These are phyloP conservation scores for Hypoxylon fuscum DNA, from an alignment of 495 filamentous ascomycete species.

Conservation along the genomic window DNA sequence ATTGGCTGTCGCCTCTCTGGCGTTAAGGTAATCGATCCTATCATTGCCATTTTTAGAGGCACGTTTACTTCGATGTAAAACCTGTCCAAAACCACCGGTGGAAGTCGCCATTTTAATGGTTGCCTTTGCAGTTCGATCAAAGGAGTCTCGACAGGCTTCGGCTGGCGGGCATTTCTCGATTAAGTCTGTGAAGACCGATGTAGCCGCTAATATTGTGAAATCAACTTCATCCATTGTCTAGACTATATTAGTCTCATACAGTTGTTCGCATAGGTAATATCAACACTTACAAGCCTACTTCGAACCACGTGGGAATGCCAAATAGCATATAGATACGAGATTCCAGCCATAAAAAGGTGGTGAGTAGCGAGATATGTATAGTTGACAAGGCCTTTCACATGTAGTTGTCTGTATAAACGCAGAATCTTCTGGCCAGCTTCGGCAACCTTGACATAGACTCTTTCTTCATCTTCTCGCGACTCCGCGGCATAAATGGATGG, in stretches of 20 bases:
- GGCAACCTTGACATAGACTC: conserved; percentile 90
- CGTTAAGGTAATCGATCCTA: conserved; percentile 46
- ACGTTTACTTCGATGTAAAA: conserved; percentile 39
- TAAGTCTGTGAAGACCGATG: conserved; percentile 65
- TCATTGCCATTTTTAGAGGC: conserved; percentile 38
- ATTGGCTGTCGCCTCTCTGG: conserved; percentile 47
- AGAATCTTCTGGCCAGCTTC: conserved; percentile 94
- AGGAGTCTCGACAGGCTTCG: conserved; percentile 89
- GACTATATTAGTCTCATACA: conserved; percentile 43
- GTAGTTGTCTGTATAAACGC: conserved; percentile 88
- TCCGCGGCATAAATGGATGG: conserved; percentile 59
- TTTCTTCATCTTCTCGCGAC: conserved; percentile 83
- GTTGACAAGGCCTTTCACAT: conserved; percentile 88
- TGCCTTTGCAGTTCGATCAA: conserved; percentile 93
- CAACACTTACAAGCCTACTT: conserved; percentile 74
- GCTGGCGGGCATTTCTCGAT: conserved; percentile 62
- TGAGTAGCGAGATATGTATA: conserved; percentile 98
- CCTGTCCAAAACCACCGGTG: conserved; percentile 78
- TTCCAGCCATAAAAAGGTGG: conserved; percentile 97
- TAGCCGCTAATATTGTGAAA: conserved; percentile 94
- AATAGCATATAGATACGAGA: conserved; percentile 95
- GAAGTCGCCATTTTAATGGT: conserved; percentile 91
- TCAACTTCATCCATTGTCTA: conserved; percentile 95
- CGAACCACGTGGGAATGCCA: conserved; percentile 94
- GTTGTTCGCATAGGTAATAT: not conserved